These are phyloP conservation scores for Candida pseudocylindracea DNA, from an alignment of 1,139 yeast species.

Conservation along the genomic window DNA sequence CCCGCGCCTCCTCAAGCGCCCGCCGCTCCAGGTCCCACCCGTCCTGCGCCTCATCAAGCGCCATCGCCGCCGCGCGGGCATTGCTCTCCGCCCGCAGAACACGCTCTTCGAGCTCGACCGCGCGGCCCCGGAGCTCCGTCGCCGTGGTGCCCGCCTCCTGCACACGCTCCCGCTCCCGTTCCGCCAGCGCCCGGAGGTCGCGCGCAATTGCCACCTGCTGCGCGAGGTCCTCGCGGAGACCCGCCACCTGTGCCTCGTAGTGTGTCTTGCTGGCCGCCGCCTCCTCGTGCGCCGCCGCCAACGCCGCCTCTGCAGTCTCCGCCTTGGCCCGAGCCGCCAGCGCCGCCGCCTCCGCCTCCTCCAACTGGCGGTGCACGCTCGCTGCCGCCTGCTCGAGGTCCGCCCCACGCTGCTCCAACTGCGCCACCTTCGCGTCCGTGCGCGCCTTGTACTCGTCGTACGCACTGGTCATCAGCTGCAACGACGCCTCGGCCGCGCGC, in stretches of 20 bases:
- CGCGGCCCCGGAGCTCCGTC: too few relatives aligned
- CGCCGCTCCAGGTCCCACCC: not conserved
- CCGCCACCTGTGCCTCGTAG: too few relatives aligned
- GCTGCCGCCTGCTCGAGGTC: constrained; percentile 18
- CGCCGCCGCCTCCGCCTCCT: constrained; percentile 14
- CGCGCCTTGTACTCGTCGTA: constrained; percentile 14
- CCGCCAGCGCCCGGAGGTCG: too few relatives aligned
- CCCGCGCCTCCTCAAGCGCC: not conserved
- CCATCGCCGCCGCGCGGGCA: too few relatives aligned
- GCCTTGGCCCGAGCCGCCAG: constrained; percentile 6
- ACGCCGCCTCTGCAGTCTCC: constrained; percentile 4
- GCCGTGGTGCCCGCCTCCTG: too few relatives aligned
- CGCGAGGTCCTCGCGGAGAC: too few relatives aligned
- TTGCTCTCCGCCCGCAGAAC: too few relatives aligned
- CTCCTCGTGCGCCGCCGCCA: constrained; percentile 1
- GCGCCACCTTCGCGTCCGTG: constrained; percentile 7
- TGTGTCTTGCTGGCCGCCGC: too few relatives aligned
- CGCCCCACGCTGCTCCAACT: constrained; percentile 12
- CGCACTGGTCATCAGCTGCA: constrained; percentile 14
- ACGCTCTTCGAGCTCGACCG: too few relatives aligned
- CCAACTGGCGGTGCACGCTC: constrained; percentile 9
- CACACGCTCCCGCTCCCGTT: too few relatives aligned
- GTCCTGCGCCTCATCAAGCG: too few relatives aligned
- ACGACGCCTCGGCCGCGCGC: constrained; percentile 18
- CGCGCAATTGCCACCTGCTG: too few relatives aligned